Evolutionary conservation across 805 yeast species (phyloP), one percentile per base, ranked within the genome.

Genomic region (Cyberlindnera euphorbiae): DNA sequence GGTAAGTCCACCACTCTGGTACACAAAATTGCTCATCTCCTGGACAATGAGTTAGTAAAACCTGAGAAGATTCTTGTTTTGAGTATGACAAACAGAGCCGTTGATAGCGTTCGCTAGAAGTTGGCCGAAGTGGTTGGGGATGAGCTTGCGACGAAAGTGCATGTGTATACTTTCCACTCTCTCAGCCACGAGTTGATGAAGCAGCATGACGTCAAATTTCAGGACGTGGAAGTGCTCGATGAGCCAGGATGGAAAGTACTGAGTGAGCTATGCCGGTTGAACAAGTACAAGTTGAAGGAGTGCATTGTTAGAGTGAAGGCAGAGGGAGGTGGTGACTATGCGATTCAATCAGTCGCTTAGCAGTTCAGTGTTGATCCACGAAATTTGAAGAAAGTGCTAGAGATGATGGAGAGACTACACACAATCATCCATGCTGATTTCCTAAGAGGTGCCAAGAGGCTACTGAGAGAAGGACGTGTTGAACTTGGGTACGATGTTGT

Each of bases 21-120:
- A 5, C 62, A 68, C 21, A 64, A 83, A 41, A 64, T 82, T 0
- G 71, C 71, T 2, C 62, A 69, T 39, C 44, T 78, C 43, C 49
- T 81, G 5, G 42, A 53, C 1, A 39, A 60, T 10, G 56, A 56
- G 3, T 42, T 41, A 6, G 47, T 75, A 1, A 39, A 53, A 3
- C 85, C 88, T 0, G 54, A 63, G 3, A 76, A 79, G 34, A 70
- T 83, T 5, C 51, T 82, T 24, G 76, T 80, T 3, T 60, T 82
- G 4, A 76, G 85, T 11, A 65, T 82, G 69, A 81, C 90, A 0
- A 82, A 81, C 46, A 64, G 81, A 36, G 76, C 88, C 0, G 87
- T 82, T 1, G 70, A 68, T 23, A 74, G 59, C 37, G 66, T 63
- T 27, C 60, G 52, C 30, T 39, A 28, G 25, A 69, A 55, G 39